Conservation (phyloP, 768 basidiomycete species). For the Tricholoma bakamatsutake region DNA sequence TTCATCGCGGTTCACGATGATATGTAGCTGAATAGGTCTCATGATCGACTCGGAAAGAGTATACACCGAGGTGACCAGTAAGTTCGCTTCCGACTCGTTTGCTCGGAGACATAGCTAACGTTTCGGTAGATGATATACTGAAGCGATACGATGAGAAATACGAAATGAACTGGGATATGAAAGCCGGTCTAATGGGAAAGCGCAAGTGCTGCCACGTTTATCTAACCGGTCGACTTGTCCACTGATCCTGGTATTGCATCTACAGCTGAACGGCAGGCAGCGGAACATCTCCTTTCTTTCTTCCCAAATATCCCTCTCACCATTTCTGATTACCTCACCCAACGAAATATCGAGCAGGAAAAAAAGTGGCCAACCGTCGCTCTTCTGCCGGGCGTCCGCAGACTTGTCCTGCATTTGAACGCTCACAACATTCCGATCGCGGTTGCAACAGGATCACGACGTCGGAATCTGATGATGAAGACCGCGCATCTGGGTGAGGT, state of each 20-base stretch:
- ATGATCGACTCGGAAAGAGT: slow-evolving; percentile 75
- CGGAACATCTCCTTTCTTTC: slow-evolving; percentile 64
- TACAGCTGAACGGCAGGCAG: slow-evolving; percentile 60
- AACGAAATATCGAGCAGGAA: slow-evolving; percentile 56
- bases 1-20: background rate
- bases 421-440: slow-evolving; percentile 68
- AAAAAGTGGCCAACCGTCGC: slow-evolving; percentile 61
- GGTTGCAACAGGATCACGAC: slow-evolving; percentile 71
- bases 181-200: slow-evolving; percentile 86
- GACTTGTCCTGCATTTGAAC: slow-evolving; percentile 67
- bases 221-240: background rate
- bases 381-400: slow-evolving; percentile 67
- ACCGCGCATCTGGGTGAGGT: slow-evolving; percentile 53
- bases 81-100: slow-evolving; percentile 18
- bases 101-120: background rate
- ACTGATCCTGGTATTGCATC: background rate
- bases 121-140: slow-evolving; percentile 58
- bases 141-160: slow-evolving; percentile 51
- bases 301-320: slow-evolving; percentile 70
- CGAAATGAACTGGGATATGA: slow-evolving; percentile 84
- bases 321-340: slow-evolving; percentile 50
- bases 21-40: slow-evolving; percentile 38
- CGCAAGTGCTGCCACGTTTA: slow-evolving; percentile 33
- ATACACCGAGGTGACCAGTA: slow-evolving; percentile 77
- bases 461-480: slow-evolving; percentile 64